Percentiles rank a stretch among this genome's conserved stretches.
Evolutionary conservation across 257 asterid species (phyloP).

Genomic region (Jacaranda copaia): DNA sequence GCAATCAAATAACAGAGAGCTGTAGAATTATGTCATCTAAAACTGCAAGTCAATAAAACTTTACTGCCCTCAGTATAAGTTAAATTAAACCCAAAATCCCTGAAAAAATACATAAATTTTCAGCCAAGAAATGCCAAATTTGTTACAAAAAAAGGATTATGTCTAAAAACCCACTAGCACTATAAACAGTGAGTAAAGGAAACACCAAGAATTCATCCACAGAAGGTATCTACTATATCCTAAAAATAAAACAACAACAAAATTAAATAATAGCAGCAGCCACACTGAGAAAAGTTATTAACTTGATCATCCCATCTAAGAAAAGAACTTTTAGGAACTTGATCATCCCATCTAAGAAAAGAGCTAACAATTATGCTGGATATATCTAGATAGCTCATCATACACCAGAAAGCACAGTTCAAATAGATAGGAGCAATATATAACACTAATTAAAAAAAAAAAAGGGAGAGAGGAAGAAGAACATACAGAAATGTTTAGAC

Average conservation of each 20-base stretch:
- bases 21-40: constrained; percentile 26
- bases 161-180: neutral
- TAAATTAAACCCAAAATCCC: neutral
- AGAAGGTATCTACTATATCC: neutral
- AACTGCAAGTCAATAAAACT: neutral
- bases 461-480: neutral
- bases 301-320: neutral
- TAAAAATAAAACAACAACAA: neutral
- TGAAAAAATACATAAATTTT: neutral
- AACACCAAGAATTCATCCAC: neutral
- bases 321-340: constrained; percentile 9
- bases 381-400: neutral
- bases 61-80: neutral
- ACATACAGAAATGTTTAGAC: neutral
- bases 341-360: neutral
- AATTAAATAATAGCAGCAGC: neutral
- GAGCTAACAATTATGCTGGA: neutral
- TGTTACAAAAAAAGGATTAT: constrained; percentile 26
- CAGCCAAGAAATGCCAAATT: neutral
- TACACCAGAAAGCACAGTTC: neutral
- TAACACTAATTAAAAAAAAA: neutral
- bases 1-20: constrained; percentile 18
- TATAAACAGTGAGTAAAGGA: neutral
- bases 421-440: neutral
- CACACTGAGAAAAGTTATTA: neutral